Conservation (phyloP, 2,329 filamentous ascomycete genomes). For the Alternaria sp. region DNA sequence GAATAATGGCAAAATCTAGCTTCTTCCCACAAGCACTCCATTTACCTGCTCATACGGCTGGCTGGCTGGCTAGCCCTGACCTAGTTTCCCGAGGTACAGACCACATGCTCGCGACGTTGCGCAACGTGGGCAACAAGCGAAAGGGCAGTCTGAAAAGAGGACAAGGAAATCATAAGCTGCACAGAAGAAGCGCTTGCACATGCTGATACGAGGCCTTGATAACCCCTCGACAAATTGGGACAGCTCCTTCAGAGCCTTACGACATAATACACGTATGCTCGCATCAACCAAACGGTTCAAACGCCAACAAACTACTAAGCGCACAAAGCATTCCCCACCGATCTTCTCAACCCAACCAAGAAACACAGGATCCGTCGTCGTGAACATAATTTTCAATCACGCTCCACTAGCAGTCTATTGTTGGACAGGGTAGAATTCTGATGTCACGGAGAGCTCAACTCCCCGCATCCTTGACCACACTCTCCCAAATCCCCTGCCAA, state of each 20-base stretch:
- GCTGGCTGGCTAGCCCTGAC: background rate
- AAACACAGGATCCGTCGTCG: no score
- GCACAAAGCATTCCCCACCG: no score
- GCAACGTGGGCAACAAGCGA: background rate
- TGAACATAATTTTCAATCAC: no score
- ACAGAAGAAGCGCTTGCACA: background rate
- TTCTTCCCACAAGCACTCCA: background rate
- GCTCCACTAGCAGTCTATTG: no score
- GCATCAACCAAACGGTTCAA: no score
- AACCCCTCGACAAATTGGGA: no score
- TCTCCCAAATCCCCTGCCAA: constrained; percentile 44
- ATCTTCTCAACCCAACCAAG: no score
- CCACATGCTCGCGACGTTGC: no score
- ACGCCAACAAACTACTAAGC: no score
- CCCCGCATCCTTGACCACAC: constrained; percentile 43
- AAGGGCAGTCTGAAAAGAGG: no score
- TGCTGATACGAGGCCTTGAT: no score
- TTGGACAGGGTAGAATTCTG: no score
- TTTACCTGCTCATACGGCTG: background rate
- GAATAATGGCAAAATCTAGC: background rate
- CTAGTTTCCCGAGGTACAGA: background rate
- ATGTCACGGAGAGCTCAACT: constrained; percentile 8
- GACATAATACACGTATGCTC: background rate
- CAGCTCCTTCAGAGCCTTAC: background rate
- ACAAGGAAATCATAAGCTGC: background rate